phyloP scores from a whole-genome alignment of 345 rosid species.

The Cochlearia excelsa region DNA sequence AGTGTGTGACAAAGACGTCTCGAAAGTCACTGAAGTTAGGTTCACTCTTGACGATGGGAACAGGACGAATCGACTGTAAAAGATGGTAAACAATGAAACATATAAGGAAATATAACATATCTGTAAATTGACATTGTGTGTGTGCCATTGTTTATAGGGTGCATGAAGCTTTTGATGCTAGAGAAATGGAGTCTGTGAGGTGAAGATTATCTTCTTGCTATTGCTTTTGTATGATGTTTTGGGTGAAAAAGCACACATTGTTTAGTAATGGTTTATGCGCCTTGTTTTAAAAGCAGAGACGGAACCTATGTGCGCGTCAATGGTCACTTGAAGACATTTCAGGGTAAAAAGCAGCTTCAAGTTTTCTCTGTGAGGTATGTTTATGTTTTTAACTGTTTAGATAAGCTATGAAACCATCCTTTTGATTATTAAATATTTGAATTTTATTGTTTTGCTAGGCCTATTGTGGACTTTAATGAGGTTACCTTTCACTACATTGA shows the following conservation, averaged over 20 bases:
- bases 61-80: conserved; percentile 68
- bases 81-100: conserved; percentile 55
- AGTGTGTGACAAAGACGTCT: conserved; percentile 54
- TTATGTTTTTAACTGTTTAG: not conserved
- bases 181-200: conserved; percentile 65
- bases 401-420: not conserved
- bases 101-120: too few relatives aligned
- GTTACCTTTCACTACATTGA: conserved; percentile 83
- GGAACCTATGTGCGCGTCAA: conserved; percentile 69
- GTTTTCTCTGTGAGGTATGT: conserved; percentile 80
- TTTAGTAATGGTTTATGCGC: conserved; percentile 8
- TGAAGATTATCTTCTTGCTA: conserved; percentile 33
- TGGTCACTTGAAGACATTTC: conserved; percentile 77
- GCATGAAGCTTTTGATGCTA: conserved; percentile 58
- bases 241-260: not conserved
- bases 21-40: conserved; percentile 66
- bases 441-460: conserved; percentile 47
- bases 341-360: conserved; percentile 57
- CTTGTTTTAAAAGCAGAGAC: conserved; percentile 46
- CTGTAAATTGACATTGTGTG: too few relatives aligned
- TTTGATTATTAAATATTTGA: not conserved
- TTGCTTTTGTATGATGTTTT: too few relatives aligned
- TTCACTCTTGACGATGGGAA: conserved; percentile 87
- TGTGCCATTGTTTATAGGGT: conserved; percentile 45
- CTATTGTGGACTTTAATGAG: conserved; percentile 71